These are phyloP conservation scores for Hibiscus syriacus DNA, from an alignment of 345 rosid genomes.

Conservation along the genomic window DNA sequence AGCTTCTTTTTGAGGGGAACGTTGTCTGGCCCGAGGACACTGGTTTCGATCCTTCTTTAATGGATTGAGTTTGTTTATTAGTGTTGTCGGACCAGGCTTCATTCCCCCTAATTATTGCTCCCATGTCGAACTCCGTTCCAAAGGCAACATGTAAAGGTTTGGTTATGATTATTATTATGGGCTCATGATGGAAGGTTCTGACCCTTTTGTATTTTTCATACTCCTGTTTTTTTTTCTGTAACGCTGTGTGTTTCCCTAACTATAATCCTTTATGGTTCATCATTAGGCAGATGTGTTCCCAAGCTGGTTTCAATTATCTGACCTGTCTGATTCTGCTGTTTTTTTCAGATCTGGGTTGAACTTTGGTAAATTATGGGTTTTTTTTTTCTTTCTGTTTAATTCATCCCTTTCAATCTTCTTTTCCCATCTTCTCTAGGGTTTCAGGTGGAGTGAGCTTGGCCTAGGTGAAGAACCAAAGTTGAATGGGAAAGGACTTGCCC, in stretches of 20 bases:
- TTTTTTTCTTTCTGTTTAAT: too few species aligned
- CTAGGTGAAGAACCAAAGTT: background rate
- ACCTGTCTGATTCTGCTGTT: constrained; percentile 36
- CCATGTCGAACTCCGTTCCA: constrained; percentile 8
- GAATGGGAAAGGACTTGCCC: background rate
- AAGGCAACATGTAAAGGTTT: constrained; percentile 25
- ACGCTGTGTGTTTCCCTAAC: too few species aligned
- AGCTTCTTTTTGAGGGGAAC: constrained; percentile 74
- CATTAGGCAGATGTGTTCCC: constrained; percentile 18
- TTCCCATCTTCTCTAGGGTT: constrained; percentile 24
- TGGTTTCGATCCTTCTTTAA: constrained; percentile 2
- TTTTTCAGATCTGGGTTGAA: constrained; percentile 34
- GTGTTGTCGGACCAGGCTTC: constrained; percentile 99
- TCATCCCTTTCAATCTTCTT: background rate
- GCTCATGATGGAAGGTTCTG: constrained; percentile 55
- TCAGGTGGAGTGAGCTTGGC: constrained; percentile 5
- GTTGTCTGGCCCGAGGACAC: constrained; percentile 98
- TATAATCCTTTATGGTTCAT: constrained; percentile 21
- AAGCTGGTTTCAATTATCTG: constrained; percentile 37
- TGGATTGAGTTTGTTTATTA: constrained; percentile 12
- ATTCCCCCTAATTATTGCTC: constrained; percentile 84
- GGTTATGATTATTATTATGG: constrained; percentile 16
- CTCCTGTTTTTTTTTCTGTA: constrained; percentile 23
- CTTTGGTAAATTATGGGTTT: constrained; percentile 5
- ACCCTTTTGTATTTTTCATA: constrained; percentile 34